Base-by-base conservation (phyloP, 768 basidiomycete species). In the Gloeopeniophorella convolvens region DNA sequence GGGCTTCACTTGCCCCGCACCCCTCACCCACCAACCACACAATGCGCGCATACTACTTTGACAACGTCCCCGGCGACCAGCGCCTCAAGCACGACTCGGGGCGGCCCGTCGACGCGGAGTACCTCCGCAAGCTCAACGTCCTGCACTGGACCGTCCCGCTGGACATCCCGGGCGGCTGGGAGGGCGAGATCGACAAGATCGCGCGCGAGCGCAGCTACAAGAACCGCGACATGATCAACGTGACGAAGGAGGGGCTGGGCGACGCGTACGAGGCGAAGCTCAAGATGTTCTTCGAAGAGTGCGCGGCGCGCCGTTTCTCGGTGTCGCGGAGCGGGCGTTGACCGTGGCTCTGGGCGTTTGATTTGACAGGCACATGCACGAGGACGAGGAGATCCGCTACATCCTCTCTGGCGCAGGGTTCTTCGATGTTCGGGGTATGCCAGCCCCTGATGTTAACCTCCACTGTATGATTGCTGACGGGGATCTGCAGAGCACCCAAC, bases 321-420 rank as follows among this genome's bases (percentile, higher is more conserved):
- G 16, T 11, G n/a, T 27, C 15, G 44, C 3, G 4, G 0, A 16
- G 35, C 27, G 18, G 5, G 11, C 21, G 12, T n/a, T 28, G 43
- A 11, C 16, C 10, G 13, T 20, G 20, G 18, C 18, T 4, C 12
- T 8, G 8, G 24, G 12, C 24, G 7, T 44, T 24, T 18, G 2
- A 45, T 41, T 21, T 0, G 23, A 10, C 55, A 89, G 88, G 59
- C 91, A 95, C 61, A 77, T 96, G 72, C 93, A 95, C 59, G 90
- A 96, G 65, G 93, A 96, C 60, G 91, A 95, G 62, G 93, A 96
- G 67, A 93, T 94, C 60, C 75, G 93, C 10, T 96, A 89, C 61
- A 82, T 94, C 60, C 74, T 90, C 36, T 72, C 76, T 1, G 94
- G 93, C 16, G 80, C 78, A 33, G 92, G 90, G 0, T 97, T 81